A percentile compares a stretch with the other conserved stretches of the same genome.
These are phyloP conservation scores for Erodium trifolium DNA, from an alignment of 441 rosid species.

Conservation along the genomic window DNA sequence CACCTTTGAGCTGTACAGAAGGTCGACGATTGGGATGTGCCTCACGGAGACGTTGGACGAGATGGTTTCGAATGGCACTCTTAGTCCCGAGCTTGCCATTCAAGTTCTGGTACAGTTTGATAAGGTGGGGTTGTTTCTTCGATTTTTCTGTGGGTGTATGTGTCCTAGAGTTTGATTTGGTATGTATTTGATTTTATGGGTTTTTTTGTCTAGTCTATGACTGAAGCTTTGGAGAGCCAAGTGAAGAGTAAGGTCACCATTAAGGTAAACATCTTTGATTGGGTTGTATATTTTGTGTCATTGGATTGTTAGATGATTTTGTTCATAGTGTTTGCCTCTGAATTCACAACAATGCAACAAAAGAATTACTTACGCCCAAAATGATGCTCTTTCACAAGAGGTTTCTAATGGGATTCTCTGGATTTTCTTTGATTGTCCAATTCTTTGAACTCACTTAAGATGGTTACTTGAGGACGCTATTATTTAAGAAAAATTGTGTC, in stretches of 20 bases:
- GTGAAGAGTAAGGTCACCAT: conserved; percentile 84
- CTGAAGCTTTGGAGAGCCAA: conserved; percentile 80
- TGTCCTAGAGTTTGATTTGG: not conserved
- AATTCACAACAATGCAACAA: too few relatives aligned
- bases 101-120: conserved; percentile 97
- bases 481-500: too few relatives aligned
- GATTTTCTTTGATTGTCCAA: too few relatives aligned
- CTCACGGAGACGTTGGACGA: conserved; percentile 89
- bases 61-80: conserved; percentile 89
- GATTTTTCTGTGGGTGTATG: too few relatives aligned
- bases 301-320: not conserved
- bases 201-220: conserved; percentile 53
- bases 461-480: too few relatives aligned
- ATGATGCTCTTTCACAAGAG: too few relatives aligned
- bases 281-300: not conserved
- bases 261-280: conserved; percentile 38
- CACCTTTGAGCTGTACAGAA: conserved; percentile 91
- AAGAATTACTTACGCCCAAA: too few relatives aligned
- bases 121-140: conserved; percentile 41
- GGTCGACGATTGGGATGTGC: conserved; percentile 97
- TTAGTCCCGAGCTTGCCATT: conserved; percentile 88
- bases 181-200: not conserved
- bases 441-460: too few relatives aligned
- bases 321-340: not conserved
- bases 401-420: too few relatives aligned